Base-by-base conservation (phyloP, 495 filamentous ascomycete genomes). In the Massariosphaeria phaeospora region DNA sequence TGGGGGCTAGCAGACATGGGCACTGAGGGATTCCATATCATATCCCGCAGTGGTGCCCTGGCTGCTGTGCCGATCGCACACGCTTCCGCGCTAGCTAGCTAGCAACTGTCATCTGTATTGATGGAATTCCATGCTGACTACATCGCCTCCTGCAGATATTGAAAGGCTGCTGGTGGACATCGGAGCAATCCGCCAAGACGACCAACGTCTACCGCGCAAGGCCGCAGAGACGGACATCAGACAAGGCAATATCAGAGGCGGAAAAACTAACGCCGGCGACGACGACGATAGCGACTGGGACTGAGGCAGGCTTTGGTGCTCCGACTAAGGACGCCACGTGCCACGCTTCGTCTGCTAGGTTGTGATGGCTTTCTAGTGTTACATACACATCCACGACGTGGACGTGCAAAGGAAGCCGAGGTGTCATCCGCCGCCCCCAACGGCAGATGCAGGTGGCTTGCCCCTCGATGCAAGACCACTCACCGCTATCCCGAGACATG, bases 131-230 rank as follows among this genome's bases (percentile, higher is more conserved):
- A 27, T 42, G 29, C 26, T 36, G 31, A 55, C 25, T 53, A 48
- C 27, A 45, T 59, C 63, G 25, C 63, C 53, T 55, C 20, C n/a
- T 24, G 15, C 64, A 82, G 79, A 81, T 66, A 42, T 95, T 26
- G 86, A 95, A 64, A 79, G 76, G 52, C 68, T 96, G 35, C 74
- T 97, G n/a, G 76, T 96, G 3, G 83, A 86, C 34, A 75, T 91
- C 25, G 88, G 88, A 11, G 90, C 90, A 17, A 66, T 96, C 40
- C 80, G 82, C 46, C 74, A 79, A 34, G 85, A 78, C 56, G 91
- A 97, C 66, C 75, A 84, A 63, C 84, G 91, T 38, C 72, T 93
- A n/a, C 74, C 82, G 64, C 80, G 76, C 21, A 75, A 72, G 51
- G 69, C 75, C 17, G 81, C 84, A 39, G 81, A 85, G 44, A 79